Percentiles rank a stretch among this genome's conserved stretches.
Conservation (phyloP, 2,329 filamentous ascomycete genomes). For the Rutstroemia sp. region DNA sequence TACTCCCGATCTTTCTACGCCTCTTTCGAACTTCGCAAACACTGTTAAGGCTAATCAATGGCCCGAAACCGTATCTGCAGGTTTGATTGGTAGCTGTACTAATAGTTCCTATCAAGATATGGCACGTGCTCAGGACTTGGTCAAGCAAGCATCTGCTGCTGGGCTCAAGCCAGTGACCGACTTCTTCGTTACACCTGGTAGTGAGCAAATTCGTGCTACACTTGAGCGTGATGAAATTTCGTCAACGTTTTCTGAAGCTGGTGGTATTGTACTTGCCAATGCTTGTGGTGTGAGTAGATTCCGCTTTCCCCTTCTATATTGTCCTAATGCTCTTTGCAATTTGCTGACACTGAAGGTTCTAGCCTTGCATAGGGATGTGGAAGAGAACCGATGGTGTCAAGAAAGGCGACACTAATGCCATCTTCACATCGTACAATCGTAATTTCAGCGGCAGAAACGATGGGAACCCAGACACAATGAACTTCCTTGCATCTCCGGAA, state of each 20-base stretch:
- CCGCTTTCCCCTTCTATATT: background rate
- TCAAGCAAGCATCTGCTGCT: slow-evolving; percentile 84
- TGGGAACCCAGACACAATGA: slow-evolving; percentile 94
- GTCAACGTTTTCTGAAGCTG: slow-evolving; percentile 75
- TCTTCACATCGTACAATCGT: slow-evolving; percentile 95
- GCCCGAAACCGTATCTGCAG: slow-evolving; percentile 86
- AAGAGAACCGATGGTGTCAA: slow-evolving; percentile 76
- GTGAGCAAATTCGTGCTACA: slow-evolving; percentile 93
- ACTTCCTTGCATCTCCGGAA: slow-evolving; percentile 95
- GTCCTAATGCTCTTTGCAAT: background rate
- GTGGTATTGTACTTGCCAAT: slow-evolving; percentile 86
- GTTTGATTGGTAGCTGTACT: slow-evolving; percentile 94
- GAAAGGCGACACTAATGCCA: slow-evolving; percentile 87
- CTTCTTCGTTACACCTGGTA: slow-evolving; percentile 95
- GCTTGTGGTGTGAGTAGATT: slow-evolving; percentile 57
- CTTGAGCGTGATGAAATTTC: slow-evolving; percentile 84
- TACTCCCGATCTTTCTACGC: slow-evolving; percentile 90
- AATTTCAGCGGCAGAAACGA: slow-evolving; percentile 98
- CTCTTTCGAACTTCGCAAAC: slow-evolving; percentile 81
- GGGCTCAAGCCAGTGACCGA: slow-evolving; percentile 82
- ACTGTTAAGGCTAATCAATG: slow-evolving; percentile 78
- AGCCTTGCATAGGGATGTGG: slow-evolving; percentile 82
- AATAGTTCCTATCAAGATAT: slow-evolving; percentile 99
- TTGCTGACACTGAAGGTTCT: background rate
- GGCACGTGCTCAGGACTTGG: slow-evolving; percentile 87